phyloP scores from a whole-genome alignment of 306 rosid genomes.

The Cicer cuneatum region DNA sequence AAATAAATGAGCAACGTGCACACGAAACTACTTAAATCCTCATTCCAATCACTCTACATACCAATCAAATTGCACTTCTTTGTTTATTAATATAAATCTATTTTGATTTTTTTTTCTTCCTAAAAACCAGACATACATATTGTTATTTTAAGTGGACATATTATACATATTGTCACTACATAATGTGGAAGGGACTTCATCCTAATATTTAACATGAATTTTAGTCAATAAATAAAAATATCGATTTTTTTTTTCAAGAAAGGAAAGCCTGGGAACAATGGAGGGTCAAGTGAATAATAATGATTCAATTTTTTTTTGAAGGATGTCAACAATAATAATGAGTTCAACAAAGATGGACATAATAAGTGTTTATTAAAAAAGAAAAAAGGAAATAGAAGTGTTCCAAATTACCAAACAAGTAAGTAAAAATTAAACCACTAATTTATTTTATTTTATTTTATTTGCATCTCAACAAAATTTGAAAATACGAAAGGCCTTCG shows the following conservation, averaged over 20 bases:
- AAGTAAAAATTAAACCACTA: slow-evolving; percentile 14
- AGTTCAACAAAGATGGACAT: slow-evolving; percentile 28
- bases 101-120: not conserved
- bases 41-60: no score
- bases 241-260: not conserved
- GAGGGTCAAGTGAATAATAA: slow-evolving; percentile 36
- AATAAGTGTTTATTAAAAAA: not conserved
- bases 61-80: no score
- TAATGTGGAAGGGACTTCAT: not conserved
- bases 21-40: no score
- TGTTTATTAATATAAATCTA: no score
- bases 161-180: not conserved
- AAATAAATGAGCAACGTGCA: no score
- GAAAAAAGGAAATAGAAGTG: slow-evolving; percentile 29
- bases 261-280: not conserved
- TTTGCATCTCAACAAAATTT: slow-evolving; percentile 43
- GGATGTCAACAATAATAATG: slow-evolving; percentile 26
- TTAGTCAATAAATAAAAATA: no score
- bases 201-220: no score
- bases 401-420: not conserved
- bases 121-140: not conserved
- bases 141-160: not conserved
- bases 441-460: not conserved
- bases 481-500: slow-evolving; percentile 60
- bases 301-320: not conserved